phyloP scores from a whole-genome alignment of 495 filamentous ascomycete species.

The Cercophora scortea region DNA sequence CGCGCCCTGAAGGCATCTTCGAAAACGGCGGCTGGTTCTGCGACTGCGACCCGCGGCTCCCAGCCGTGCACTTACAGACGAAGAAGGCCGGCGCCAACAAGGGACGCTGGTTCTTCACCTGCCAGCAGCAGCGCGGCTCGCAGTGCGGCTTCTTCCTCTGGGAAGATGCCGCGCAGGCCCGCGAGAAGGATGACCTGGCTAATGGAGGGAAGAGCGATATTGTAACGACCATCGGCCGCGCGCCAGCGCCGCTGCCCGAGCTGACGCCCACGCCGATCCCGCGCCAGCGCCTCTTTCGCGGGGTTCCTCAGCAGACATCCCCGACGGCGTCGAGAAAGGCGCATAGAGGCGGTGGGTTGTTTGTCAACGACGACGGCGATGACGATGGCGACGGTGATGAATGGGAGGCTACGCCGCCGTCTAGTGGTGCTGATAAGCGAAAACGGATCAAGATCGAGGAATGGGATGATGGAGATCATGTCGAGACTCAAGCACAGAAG shows the following conservation, averaged over 20 bases:
- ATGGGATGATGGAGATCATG: too few relatives aligned
- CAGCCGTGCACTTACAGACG: conserved; percentile 51
- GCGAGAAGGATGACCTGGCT: conserved; percentile 37
- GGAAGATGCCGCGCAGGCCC: conserved; percentile 50
- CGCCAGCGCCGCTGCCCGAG: background rate
- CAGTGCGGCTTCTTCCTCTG: conserved; percentile 68
- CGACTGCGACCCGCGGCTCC: conserved; percentile 57
- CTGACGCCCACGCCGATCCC: background rate
- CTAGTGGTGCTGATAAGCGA: too few relatives aligned
- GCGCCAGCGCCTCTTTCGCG: background rate
- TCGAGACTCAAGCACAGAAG: too few relatives aligned
- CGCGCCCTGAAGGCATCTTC: background rate
- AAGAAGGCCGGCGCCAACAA: conserved; percentile 62
- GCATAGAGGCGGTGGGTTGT: too few relatives aligned
- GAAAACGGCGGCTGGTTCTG: conserved; percentile 6
- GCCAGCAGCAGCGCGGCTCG: conserved; percentile 41
- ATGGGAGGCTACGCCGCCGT: too few relatives aligned
- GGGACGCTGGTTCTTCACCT: conserved; percentile 62
- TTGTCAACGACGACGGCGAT: too few relatives aligned
- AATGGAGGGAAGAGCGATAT: background rate
- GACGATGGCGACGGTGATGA: too few relatives aligned
- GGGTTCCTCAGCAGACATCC: too few relatives aligned
- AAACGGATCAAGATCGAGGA: too few relatives aligned
- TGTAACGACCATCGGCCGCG: background rate
- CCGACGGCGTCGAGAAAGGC: too few relatives aligned